Percentiles rank a stretch among this genome's conserved stretches.
Evolutionary conservation across 345 rosid genomes (phyloP).

Genomic region (Syzygium jambos): DNA sequence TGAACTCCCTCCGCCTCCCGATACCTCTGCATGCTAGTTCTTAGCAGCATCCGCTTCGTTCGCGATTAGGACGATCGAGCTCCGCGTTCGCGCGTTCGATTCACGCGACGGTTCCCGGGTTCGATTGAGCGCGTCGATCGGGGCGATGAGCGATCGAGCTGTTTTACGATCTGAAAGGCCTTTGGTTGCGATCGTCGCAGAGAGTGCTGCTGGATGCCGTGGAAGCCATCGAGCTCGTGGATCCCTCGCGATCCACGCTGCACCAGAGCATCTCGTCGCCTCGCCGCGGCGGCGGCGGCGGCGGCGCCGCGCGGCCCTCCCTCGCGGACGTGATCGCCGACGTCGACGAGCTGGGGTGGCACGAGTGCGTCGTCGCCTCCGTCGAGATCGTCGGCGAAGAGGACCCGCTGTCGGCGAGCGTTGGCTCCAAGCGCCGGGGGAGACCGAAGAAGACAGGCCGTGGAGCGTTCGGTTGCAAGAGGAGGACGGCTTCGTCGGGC

Average conservation of each 20-base stretch:
- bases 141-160: neutral
- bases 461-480: neutral
- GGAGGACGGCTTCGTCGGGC: neutral
- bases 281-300: neutral
- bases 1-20: neutral
- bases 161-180: neutral
- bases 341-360: constrained; percentile 31
- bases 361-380: constrained; percentile 42
- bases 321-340: constrained; percentile 21
- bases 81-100: neutral
- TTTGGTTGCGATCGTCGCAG: constrained; percentile 4
- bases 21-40: neutral
- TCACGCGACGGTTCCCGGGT: accelerated
- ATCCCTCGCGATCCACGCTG: constrained; percentile 52
- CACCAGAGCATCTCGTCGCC: constrained; percentile 13
- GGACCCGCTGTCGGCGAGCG: neutral
- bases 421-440: neutral
- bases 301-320: neutral
- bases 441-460: neutral
- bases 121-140: neutral
- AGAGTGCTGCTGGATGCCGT: constrained; percentile 23
- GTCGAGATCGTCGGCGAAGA: constrained; percentile 13
- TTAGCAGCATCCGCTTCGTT: neutral
- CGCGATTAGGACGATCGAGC: neutral
- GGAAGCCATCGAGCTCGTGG: constrained; percentile 20